phyloP scores from a whole-genome alignment of 2,329 filamentous ascomycete genomes.

The Penicillium verrucosum region DNA sequence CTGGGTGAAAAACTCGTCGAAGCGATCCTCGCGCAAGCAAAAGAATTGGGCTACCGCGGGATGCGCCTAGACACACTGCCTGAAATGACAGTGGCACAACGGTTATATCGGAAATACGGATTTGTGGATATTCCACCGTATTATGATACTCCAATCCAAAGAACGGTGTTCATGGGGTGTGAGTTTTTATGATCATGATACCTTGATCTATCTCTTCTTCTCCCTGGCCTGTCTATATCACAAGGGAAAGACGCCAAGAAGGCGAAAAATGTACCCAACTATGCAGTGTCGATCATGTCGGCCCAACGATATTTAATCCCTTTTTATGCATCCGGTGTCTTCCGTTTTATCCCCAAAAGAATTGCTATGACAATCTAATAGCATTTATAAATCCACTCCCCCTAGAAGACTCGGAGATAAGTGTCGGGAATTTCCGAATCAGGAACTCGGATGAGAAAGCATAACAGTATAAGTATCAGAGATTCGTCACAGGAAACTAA shows the following conservation, averaged over 20 bases:
- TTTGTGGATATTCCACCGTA: slow-evolving; percentile 54
- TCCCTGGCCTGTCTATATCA: too few relatives aligned
- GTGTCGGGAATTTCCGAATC: not conserved
- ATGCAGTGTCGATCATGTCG: not conserved
- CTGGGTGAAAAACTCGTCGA: slow-evolving; percentile 50
- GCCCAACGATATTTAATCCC: not conserved
- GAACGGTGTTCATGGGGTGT: slow-evolving; percentile 51
- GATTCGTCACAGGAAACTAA: not conserved
- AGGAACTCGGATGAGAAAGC: not conserved
- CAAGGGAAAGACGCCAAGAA: not conserved
- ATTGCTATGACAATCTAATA: not conserved
- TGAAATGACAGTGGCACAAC: slow-evolving; percentile 51
- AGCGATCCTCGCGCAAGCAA: slow-evolving; percentile 46
- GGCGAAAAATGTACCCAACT: too few relatives aligned
- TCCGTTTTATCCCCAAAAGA: not conserved
- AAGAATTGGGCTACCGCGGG: slow-evolving; percentile 48
- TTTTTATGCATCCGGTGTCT: not conserved
- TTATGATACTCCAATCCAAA: slow-evolving; percentile 55
- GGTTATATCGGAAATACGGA: slow-evolving; percentile 50
- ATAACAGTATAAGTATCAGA: not conserved
- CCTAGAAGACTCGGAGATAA: not conserved
- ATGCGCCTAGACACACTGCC: slow-evolving; percentile 57
- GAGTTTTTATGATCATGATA: slow-evolving; percentile 4
- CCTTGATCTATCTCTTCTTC: not conserved
- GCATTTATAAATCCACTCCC: not conserved